Base-by-base conservation (phyloP, 2,329 filamentous ascomycete species). In the Neurospora sp. region DNA sequence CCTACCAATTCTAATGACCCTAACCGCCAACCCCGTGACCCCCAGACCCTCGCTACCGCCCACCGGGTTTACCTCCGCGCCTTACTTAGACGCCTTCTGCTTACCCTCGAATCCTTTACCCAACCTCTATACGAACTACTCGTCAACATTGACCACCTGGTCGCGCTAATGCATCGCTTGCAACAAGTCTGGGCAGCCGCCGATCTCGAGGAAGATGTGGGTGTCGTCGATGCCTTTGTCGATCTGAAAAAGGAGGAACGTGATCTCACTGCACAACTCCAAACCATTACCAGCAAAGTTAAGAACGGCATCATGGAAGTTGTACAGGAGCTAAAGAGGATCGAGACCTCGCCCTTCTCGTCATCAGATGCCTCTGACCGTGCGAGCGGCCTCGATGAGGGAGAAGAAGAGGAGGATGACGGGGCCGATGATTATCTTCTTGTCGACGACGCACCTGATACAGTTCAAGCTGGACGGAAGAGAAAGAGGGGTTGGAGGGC, bases 171-270 rank as follows among this genome's bases (percentile, higher is more conserved):
- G 66, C 86, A 89, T 68, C 91, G 93, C 2, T 84, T 97, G 0
- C 89, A 96, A 73, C 84, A 84, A 2, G 88, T 96, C 67, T 96
- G 94, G 84, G 87, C 88, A 19, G 89, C 91, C 0, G 84, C 93
- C 42, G 93, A 97, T 78, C 86, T 96, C 0, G 92, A 97, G 78
- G 85, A 87, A 4, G 93, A 97, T 75, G 90, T 93, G 70, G 93
- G 92, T 6, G 91, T 96, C 0, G 88, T 94, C 4, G 92, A 93
- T 76, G 88, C 89, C 0, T 90, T 91, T 76, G 85, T 89, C 1
- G 89, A 93, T 76, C 87, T 93, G 52, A 86, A 85, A 23, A 85
- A 87, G 67, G 93, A 97, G 77, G 92, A 97, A 78, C 78, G 80
- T 13, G 88, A 91, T 71, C 86, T 94, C 9, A 84, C 86, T 75